These are phyloP conservation scores for Rasamsonia emersonii DNA, from an alignment of 2,329 filamentous ascomycete species.

Conservation along the genomic window DNA sequence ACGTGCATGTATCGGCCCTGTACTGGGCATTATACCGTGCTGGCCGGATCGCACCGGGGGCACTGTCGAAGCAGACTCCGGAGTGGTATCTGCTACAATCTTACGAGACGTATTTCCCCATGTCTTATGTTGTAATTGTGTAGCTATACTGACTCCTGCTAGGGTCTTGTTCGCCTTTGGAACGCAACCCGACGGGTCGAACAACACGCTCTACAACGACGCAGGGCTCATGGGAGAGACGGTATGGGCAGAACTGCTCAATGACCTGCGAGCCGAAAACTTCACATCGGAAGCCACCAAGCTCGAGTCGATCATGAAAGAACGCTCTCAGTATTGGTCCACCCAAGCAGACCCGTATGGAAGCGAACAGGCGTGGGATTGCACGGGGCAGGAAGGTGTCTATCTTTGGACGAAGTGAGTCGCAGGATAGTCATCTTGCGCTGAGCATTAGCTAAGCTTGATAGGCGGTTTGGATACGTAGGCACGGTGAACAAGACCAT, in stretches of 20 bases:
- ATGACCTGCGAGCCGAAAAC: slow-evolving; percentile 43
- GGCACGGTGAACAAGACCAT: slow-evolving; percentile 45
- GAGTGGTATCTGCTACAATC: slow-evolving; percentile 50
- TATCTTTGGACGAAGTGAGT: slow-evolving; percentile 49
- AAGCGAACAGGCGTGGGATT: slow-evolving; percentile 57
- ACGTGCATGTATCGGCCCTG: slow-evolving; percentile 47
- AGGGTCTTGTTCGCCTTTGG: too few relatives aligned
- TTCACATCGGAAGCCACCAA: slow-evolving; percentile 30
- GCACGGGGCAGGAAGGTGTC: slow-evolving; percentile 53
- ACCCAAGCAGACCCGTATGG: slow-evolving; percentile 46
- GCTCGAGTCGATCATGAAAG: slow-evolving; percentile 41
- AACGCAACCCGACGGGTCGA: too few relatives aligned
- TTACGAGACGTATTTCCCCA: slow-evolving; percentile 45
- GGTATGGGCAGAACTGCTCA: slow-evolving; percentile 45
- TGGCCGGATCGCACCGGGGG: slow-evolving; percentile 40
- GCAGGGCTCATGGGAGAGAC: slow-evolving; percentile 54
- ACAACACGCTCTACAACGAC: slow-evolving; percentile 29
- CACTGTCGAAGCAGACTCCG: slow-evolving; percentile 37
- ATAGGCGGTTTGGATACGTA: slow-evolving; percentile 41
- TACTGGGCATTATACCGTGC: slow-evolving; percentile 53
- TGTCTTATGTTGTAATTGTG: slow-evolving; percentile 19
- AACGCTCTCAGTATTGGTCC: slow-evolving; percentile 44
- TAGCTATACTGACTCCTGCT: too few relatives aligned
- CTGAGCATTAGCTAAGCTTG: background rate
- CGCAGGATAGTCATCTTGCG: too few relatives aligned